Base-by-base conservation (phyloP, 495 filamentous ascomycete species). In the Elasticomyces elasticus region DNA sequence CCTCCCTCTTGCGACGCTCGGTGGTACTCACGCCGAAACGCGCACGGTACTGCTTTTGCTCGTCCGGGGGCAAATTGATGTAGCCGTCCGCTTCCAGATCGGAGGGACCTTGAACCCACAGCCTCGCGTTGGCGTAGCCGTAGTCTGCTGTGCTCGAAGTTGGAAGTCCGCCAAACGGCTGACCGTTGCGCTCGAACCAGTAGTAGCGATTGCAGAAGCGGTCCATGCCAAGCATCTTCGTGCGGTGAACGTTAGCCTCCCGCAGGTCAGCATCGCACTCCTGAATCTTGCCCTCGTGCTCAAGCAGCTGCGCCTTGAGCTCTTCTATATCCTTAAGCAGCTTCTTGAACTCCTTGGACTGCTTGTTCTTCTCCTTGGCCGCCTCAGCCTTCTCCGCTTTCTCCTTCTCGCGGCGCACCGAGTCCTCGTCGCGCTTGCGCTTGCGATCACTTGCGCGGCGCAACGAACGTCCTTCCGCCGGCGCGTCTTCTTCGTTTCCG, bases 161-260 rank as follows among this genome's bases (percentile, higher is more conserved):
- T 0, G 89, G 91, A 54, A 95, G 73, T 1, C 94, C 94, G 43
- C 74, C 88, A 65, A 87, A 95, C 1, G 92, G 94, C 92, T 97
- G 96, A 25, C 89, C 92, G 64, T 97, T 98, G 33, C 90, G 85
- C 69, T 98, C 92, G 66, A 96, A 95, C 91, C 91, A 98, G 75
- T 89, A 96, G 66, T 97, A 98, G 20, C 89, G 86, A 64, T 97
- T 98, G 81, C 87, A 95, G 73, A 94, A 98, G 23, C 92, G 80
- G 66, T 98, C 92, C 58, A 88, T 87, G 41, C 92, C 92, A 11
- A 98, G 76, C 49, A 88, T 81, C 52, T 84, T 82, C 13, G 89
- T 95, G 47, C 92, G 84, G 35, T 88, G 85, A 63, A 91, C 94
- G 65, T 95, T 88, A 38, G 88, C 85, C 68, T 97, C 89, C 49